Base-by-base conservation (phyloP, 768 basidiomycete genomes). In the Psilocybe cyanescens region DNA sequence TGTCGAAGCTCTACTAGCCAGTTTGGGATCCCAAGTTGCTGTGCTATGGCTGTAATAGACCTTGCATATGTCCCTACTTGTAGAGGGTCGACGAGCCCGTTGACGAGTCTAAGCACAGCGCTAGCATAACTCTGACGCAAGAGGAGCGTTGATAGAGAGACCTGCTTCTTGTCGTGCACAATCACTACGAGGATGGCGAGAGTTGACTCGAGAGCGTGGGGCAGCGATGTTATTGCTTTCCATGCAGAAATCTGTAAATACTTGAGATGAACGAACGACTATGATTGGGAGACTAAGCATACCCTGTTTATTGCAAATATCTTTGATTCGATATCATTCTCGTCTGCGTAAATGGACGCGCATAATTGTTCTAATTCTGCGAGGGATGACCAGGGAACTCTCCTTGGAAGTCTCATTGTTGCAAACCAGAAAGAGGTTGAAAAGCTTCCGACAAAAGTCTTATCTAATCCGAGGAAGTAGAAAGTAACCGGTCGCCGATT, bases 1-100 rank as follows among this genome's bases (percentile, higher is more conserved):
- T 99, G 97, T 44, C 97, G 83, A 9, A 99, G 80, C 66, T 97
- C 94, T 11, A 99, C 95, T 8, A 99, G 80, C 89, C 92, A 95
- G 0, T 82, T 76, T 0, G 97, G 97, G 1, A 99, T 79, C 0
- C 90, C 90, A 9, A 99, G 83, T 68, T 96, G 92, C 3, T 82
- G 79, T 1, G 97, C 95, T 63, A 99, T 92, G 44, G 90, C 86
- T 0, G 91, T 86, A 66, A 99, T 98, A 2, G 97, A 90, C 19
- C 95, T 83, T 2, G 97, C 97, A 70, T 92, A 99, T 17, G 85
- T 83, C 6, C 95, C 94, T 8, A 86, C 82, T 70, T 99, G 97
- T 9, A 97, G 79, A 12, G 96, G 95, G 69, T 99, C 97, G 6
- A 98, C 97, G 39, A 99, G 82, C 1, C 95, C 93, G 68, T 99